Base-by-base conservation (phyloP, 257 asterid genomes). In the Nicotiana tabacum region DNA sequence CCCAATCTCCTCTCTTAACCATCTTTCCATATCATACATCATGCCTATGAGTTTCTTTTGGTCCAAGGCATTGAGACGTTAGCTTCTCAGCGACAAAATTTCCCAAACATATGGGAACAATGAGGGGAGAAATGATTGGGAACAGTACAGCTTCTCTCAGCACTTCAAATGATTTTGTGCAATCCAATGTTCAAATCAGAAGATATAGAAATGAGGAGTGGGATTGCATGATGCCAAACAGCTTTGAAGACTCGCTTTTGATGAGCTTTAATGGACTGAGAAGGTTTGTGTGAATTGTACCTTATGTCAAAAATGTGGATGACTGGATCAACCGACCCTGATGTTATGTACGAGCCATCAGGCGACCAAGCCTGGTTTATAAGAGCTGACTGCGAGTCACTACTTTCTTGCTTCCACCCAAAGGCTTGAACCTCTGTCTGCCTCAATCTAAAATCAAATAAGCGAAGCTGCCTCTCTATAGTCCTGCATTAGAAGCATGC, bases 361-460 rank as follows among this genome's bases (percentile, higher is more conserved):
- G 98, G 98, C 9, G 98, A 94, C 99, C 98, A 94, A 0, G 93
- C 89, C 91, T 96, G 99, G 58, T 92, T 92, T 87, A 96, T 90
- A 13, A 94, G 95, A 39, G 98, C 98, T 2, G 99, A 96, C 53
- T 96, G 98, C 18, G 98, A 86, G 10, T 92, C 99, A 27, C 95
- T 94, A 76, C 92, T 90, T 87, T 94, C 96, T 87, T 96, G 98
- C 87, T 92, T 92, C 94, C 96, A 96, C n/a, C 99, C 98, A 37
- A 93, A 90, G 6, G 96, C 88, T 57, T 90, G 97, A 83, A 96
- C 77, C 89, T 89, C 97, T 77, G 86, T 77, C 66, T 83, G 89
- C 89, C 96, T 92, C 84, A 85, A 18, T 86, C 98, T 82, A 10
- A 93, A 83, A 85, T 96, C 99, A 70, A 84, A 94, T 80, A 96